Conservation (phyloP, 192 early-diverging fungal species). For the Mortierella antarctica region DNA sequence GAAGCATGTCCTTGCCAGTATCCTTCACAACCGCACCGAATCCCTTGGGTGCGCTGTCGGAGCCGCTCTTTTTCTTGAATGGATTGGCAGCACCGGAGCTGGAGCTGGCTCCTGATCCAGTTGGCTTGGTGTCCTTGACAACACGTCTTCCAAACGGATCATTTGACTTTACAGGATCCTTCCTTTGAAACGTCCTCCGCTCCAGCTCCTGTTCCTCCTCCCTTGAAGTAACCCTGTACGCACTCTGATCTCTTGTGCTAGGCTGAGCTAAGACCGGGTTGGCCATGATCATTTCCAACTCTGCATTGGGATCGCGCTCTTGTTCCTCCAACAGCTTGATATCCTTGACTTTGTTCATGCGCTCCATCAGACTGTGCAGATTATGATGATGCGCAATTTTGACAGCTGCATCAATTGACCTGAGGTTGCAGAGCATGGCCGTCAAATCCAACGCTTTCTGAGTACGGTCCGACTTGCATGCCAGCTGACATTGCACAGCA, state of each 20-base stretch:
- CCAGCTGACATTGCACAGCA: slow-evolving; percentile 52
- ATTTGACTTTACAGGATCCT: slow-evolving; percentile 16
- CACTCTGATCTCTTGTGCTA: not conserved
- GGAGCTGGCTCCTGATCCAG: not conserved
- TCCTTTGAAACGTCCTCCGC: slow-evolving; percentile 21
- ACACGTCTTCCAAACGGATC: slow-evolving; percentile 52
- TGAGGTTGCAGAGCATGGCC: slow-evolving; percentile 65
- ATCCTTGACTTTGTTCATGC: slow-evolving; percentile 62
- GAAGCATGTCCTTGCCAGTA: slow-evolving; percentile 7
- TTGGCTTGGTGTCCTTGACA: slow-evolving; percentile 16
- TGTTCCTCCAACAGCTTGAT: slow-evolving; percentile 35
- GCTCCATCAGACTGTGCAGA: slow-evolving; percentile 78
- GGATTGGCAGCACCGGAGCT: slow-evolving; percentile 12
- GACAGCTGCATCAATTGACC: slow-evolving; percentile 84
- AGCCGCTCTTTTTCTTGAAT: slow-evolving; percentile 30
- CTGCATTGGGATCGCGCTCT: slow-evolving; percentile 25
- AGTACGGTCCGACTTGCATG: slow-evolving; percentile 81
- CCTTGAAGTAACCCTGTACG: slow-evolving; percentile 10
- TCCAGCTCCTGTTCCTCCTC: slow-evolving; percentile 35
- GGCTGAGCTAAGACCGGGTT: slow-evolving; percentile 16
- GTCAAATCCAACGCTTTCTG: slow-evolving; percentile 87
- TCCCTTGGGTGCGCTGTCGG: slow-evolving; percentile 9
- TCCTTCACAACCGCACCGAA: slow-evolving; percentile 39
- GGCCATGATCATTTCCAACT: slow-evolving; percentile 37
- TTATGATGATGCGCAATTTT: slow-evolving; percentile 82